Evolutionary conservation across 2,329 filamentous ascomycete genomes (phyloP), one percentile per base, ranked within the genome.

Genomic region (Trichoderma harzianum): DNA sequence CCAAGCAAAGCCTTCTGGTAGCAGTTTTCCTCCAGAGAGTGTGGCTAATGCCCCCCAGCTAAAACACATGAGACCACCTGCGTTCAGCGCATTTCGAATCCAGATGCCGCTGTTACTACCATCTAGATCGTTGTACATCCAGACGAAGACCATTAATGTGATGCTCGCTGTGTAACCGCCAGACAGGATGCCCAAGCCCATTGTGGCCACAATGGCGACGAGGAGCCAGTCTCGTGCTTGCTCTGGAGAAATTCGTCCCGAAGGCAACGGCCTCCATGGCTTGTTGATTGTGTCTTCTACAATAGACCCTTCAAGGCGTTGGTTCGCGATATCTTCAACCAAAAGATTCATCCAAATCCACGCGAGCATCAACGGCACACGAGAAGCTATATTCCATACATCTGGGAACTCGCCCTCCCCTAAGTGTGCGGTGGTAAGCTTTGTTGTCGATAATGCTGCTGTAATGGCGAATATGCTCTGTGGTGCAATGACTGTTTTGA

Each of bases 41-140:
- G 76, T 73, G 12, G 67, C 69, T 3, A 78, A 58, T 6, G 77
- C 74, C 1, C 78, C 78, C 71, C 78, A 77, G 64, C 77, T 75
- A 71, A 79, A 80, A 60, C 76, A 77, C 71, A 77, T 75, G 7
- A 79, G 72, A 0, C 77, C 78, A 6, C 68, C 76, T 5, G 76
- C 78, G 65, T 79, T 79, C 43, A 79, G 73, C 5, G 69, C 60
- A 61, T 78, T 79, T 3, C 79, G 76, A 61, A 76, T 72, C 74
- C 73, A 73, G 30, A 73, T 71, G 24, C 73, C 70, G 7, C 72
- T 73, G 51, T 76, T 74, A 36, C 74, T 75, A 26, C 77, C 78
- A 21, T 77, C 76, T 1, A 80, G 75, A 32, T 80, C 78, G 62
- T 80, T 80, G 71, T 80, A 80, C 72, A 78, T 72, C 77, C 78